Base-by-base conservation (phyloP, 2,329 filamentous ascomycete species). In the Epichloe sp. region DNA sequence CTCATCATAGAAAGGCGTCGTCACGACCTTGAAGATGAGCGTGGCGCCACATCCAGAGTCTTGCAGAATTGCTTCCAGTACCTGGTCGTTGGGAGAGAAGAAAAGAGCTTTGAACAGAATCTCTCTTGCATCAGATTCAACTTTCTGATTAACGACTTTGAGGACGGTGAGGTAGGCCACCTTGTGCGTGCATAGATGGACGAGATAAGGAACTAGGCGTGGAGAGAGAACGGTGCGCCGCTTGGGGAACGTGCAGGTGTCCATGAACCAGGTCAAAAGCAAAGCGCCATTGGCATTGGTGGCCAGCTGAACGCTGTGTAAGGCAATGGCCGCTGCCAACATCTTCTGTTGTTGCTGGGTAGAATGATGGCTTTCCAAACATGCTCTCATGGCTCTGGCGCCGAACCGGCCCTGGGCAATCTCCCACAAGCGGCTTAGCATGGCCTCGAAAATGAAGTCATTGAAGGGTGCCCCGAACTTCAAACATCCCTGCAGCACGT, bases 141-240 rank as follows among this genome's bases (percentile, higher is more conserved):
- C 87, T 64, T 95, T 89, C 68, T 98, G 93, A 65, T 98, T 98
- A 68, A 98, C 95, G 48, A 97, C 89, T 73, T 98, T 98, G 52
- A 98, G 75, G 1, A 98, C 91, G 0, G 93, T 98, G 54, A 97
- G 76, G 63, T 97, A 97, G 0, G 93, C 93, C 51, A 98, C 91
- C 75, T 97, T 97, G 75, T 98, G 93, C 0, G 93, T 97, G 75
- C 93, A 97, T 6, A 98, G 78, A 64, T 96, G 88, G 23, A 96
- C 89, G 35, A 98, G 76, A 64, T 95, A 89, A 41, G 93, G 90
- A 15, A 96, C 88, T 23, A 98, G 80, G 59, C 90, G 83, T 19
- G 93, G 93, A 44, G 93, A 90, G 51, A 98, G 76, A 31, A 97
- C 90, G 23, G 88, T 94, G 53, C 93, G 86, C 57, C 93, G 85